Percentiles rank a stretch among this genome's conserved stretches.
Conservation (phyloP, 441 rosid species). For the Populus hybrid region DNA sequence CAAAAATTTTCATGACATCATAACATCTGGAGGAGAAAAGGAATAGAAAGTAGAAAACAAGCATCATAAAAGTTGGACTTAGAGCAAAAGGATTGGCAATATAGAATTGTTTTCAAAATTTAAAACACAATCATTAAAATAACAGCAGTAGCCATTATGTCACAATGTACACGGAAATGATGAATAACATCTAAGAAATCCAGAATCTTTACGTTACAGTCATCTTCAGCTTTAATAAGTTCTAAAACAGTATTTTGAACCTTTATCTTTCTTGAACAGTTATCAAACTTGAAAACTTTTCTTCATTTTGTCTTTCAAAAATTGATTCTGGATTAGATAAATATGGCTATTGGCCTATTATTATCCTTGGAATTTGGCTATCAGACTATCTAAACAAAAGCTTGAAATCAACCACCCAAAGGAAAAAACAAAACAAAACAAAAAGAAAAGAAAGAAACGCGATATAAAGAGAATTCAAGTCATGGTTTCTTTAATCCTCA, state of each 20-base stretch:
- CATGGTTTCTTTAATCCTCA: constrained; percentile 11
- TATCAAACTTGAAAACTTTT: not conserved
- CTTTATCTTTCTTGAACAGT: not conserved
- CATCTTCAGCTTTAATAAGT: not conserved
- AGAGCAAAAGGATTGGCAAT: not conserved
- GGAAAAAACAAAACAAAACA: not conserved
- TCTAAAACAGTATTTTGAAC: not conserved
- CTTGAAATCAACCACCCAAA: not conserved
- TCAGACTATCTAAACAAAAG: not conserved
- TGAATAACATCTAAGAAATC: not conserved
- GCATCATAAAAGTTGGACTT: not conserved
- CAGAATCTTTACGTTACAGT: not conserved
- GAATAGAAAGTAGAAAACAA: not conserved
- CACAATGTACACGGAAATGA: not conserved
- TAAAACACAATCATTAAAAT: not conserved
- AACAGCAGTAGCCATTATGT: not conserved
- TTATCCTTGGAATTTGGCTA: not conserved
- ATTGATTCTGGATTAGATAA: not conserved
- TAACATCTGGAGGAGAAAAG: not conserved
- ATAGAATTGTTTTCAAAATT: not conserved
- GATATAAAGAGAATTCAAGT: not conserved
- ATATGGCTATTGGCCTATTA: not conserved
- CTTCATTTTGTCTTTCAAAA: not conserved
- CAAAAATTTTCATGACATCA: not conserved
- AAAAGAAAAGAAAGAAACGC: too few species aligned